Evolutionary conservation across 108 stramenopile species (phyloP), one percentile per base, ranked within the genome.

Genomic region (Nitzschia sp.): DNA sequence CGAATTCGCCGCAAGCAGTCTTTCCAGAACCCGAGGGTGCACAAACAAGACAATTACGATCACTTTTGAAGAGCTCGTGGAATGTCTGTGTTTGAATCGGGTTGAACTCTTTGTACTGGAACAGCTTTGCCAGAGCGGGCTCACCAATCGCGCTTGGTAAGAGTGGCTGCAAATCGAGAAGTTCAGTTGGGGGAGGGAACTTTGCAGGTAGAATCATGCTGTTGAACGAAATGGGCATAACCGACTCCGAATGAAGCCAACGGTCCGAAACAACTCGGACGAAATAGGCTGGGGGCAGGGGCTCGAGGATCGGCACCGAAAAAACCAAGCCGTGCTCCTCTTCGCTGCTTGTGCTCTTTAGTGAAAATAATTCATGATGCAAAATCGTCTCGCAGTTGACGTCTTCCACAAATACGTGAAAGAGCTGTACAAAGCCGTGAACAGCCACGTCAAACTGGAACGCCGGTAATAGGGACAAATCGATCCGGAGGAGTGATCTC

Each of bases 11-110:
- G 66, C 95, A 97, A 26, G 79, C 79, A 0, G 82, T 88, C 66
- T 96, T 96, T 28, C 98, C 98, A 5, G 93, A 88, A 28, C 98
- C 98, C 21, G 95, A 82, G 6, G 99, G 95, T 15, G 98, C 96
- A 68, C 97, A 98, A 23, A 99, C 90, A 38, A 99, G 79, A 58
- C 86, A 88, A 57, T 96, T 96, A 27, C 81, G 81, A 68, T 94
- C 94, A 4, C 85, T 90, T 69, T 96, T 92, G 85, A 94, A 96
- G 16, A 99, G 78, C 56, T 94, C 93, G 63, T 93, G 85, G 68
- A 98, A 98, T 30, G 89, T 84, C 76, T 99, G 99, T 27, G 99
- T 98, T 84, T 99, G 99, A 38, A 99, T 89, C 8, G 97, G 92
- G 72, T 98, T 99, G 92, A 99, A 97, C 68, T 85, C 85, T 46